Conservation (phyloP, 257 asterid species). For the Fraxinus quadrangulata region DNA sequence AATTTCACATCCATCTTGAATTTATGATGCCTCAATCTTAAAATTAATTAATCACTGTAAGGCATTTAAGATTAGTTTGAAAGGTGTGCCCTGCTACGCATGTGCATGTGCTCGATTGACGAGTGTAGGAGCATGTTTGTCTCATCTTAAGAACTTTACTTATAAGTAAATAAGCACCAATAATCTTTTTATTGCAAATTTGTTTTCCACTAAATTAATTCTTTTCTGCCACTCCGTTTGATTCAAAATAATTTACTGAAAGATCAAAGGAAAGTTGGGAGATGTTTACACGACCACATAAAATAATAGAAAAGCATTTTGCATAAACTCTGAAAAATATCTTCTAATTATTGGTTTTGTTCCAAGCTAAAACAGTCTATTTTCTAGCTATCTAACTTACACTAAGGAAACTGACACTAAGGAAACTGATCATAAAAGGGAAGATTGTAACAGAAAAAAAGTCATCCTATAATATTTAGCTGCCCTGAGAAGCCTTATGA, state of each 20-base stretch:
- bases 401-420: too few relatives aligned
- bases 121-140: neutral
- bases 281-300: neutral
- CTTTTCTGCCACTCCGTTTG: neutral
- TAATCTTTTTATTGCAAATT: neutral
- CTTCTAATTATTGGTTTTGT: too few relatives aligned
- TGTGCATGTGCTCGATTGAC: neutral
- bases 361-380: neutral
- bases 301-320: neutral
- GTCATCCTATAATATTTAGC: neutral
- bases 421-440: neutral
- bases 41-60: slow-evolving; percentile 15
- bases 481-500: neutral
- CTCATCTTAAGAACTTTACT: neutral
- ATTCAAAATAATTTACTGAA: neutral
- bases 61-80: slow-evolving; percentile 21
- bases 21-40: slow-evolving; percentile 24
- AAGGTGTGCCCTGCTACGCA: slow-evolving; percentile 30
- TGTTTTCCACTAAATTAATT: neutral
- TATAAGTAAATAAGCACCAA: neutral
- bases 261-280: neutral
- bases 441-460: neutral
- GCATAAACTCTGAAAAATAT: neutral
- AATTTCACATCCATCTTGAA: slow-evolving; percentile 20
- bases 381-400: neutral